These are phyloP conservation scores for Posidonia australis DNA, from an alignment of 106 monocot genomes.

Conservation along the genomic window DNA sequence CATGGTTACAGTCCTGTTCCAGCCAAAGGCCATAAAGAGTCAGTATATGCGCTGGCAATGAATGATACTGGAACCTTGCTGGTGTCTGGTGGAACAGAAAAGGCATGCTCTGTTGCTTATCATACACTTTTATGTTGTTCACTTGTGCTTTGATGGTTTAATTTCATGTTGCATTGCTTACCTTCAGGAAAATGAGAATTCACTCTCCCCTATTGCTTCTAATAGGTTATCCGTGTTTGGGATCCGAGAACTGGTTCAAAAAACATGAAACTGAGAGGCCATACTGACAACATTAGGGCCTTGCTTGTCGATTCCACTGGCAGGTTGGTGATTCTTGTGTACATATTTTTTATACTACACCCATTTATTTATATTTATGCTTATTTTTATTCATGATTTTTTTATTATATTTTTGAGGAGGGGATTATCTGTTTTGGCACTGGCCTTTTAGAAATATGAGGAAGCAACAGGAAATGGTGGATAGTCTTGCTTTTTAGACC, in stretches of 20 bases:
- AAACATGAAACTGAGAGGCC: constrained; percentile 95
- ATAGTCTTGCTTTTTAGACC: too few relatives aligned
- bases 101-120: constrained; percentile 31
- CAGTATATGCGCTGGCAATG: constrained; percentile 98
- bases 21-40: constrained; percentile 94
- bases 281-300: constrained; percentile 92
- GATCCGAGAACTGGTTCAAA: constrained; percentile 96
- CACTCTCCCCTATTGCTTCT: not conserved
- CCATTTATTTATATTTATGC: not conserved
- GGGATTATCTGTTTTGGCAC: too few relatives aligned
- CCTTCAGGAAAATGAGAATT: not conserved
- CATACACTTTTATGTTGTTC: not conserved
- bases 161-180: not conserved
- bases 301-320: constrained; percentile 92
- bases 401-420: not conserved
- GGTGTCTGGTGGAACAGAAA: constrained; percentile 98
- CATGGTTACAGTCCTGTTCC: constrained; percentile 65
- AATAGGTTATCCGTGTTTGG: constrained; percentile 93
- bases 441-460: too few relatives aligned
- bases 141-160: too few relatives aligned
- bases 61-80: constrained; percentile 81
- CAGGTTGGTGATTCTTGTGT: constrained; percentile 32
- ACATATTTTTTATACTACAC: not conserved
- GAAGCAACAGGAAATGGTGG: too few relatives aligned
- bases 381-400: not conserved